Percentiles rank a stretch among this genome's conserved stretches.
Conservation (phyloP, 1,284 basidiomycete species). For the Sutorius eximius region DNA sequence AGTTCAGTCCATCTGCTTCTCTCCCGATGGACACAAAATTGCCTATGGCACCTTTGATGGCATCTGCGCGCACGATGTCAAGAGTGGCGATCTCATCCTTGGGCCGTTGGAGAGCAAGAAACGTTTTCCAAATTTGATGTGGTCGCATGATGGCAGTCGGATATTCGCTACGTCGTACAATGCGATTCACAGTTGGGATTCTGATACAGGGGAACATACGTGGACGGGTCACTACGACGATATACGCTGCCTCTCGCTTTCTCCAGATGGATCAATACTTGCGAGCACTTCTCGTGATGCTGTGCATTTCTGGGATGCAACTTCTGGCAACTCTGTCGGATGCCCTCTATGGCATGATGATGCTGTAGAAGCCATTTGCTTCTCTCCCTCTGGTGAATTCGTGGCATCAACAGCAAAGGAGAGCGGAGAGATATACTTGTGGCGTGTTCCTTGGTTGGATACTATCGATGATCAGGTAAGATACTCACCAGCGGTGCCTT, state of each 20-base stretch:
- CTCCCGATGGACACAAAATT: no score
- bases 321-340: neutral
- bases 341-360: neutral
- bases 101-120: no score
- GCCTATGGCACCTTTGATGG: no score
- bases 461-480: neutral
- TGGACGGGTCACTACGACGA: neutral
- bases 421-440: neutral
- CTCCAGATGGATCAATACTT: constrained; percentile 10
- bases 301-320: constrained; percentile 14
- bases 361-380: fast-evolving
- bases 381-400: constrained; percentile 6
- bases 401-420: neutral
- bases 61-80: no score
- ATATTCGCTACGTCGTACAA: no score
- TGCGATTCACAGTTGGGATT: no score
- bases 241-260: no score
- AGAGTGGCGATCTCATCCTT: no score
- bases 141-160: no score
- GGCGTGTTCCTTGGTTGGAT: neutral
- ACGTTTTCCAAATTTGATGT: no score
- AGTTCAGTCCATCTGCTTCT: no score
- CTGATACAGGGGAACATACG: neutral
- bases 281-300: constrained; percentile 11
- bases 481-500: neutral